Conservation (phyloP, 345 rosid genomes). For the Turnera subulata region DNA sequence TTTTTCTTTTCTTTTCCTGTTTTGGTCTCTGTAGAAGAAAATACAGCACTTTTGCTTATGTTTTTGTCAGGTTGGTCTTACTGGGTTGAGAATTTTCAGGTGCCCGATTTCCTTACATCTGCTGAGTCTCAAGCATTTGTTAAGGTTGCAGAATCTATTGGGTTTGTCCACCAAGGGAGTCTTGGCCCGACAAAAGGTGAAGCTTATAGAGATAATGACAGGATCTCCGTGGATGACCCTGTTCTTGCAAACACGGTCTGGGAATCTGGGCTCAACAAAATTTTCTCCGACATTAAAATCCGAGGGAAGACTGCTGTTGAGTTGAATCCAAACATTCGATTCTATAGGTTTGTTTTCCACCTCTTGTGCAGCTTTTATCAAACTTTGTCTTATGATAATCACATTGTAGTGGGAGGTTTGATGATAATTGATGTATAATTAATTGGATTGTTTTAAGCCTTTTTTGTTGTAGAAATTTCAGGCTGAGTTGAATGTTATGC, state of each 20-base stretch:
- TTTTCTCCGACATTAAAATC: slow-evolving; percentile 69
- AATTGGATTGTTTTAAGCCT: neutral
- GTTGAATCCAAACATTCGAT: slow-evolving; percentile 81
- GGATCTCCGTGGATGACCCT: slow-evolving; percentile 68
- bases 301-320: slow-evolving; percentile 76
- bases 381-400: too few relatives aligned
- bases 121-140: slow-evolving; percentile 68
- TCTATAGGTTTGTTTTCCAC: slow-evolving; percentile 52
- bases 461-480: neutral
- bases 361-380: too few relatives aligned
- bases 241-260: slow-evolving; percentile 59
- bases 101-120: slow-evolving; percentile 57
- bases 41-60: neutral
- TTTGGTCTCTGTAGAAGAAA: neutral
- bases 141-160: slow-evolving; percentile 64
- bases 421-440: too few relatives aligned
- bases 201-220: slow-evolving; percentile 85
- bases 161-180: slow-evolving; percentile 87
- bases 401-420: too few relatives aligned
- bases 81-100: slow-evolving; percentile 40
- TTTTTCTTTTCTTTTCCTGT: slow-evolving; percentile 1
- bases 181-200: slow-evolving; percentile 89
- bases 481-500: neutral
- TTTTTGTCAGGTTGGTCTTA: neutral
- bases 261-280: slow-evolving; percentile 61